Evolutionary conservation across 2,329 filamentous ascomycete species (phyloP).

Genomic region (Aspergillus sp.): DNA sequence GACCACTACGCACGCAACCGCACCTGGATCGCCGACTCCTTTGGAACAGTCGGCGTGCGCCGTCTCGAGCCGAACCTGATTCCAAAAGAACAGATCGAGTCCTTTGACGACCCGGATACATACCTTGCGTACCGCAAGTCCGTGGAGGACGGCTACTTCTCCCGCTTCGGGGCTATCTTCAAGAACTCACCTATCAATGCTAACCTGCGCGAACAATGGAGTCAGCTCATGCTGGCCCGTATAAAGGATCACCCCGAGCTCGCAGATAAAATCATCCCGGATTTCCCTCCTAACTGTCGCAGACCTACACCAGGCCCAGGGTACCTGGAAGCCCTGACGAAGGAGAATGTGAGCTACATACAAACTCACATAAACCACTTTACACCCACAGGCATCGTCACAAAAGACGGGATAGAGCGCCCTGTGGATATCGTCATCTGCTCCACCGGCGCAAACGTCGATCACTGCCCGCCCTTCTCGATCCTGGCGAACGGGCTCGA

Average conservation of each 20-base stretch:
- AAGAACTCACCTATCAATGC: slow-evolving; percentile 53
- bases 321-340: slow-evolving; percentile 64
- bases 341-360: slow-evolving; percentile 64
- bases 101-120: slow-evolving; percentile 59
- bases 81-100: slow-evolving; percentile 53
- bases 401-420: slow-evolving; percentile 55
- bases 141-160: slow-evolving; percentile 63
- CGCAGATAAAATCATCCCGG: slow-evolving; percentile 57
- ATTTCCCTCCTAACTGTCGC: slow-evolving; percentile 65
- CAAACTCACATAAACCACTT: slow-evolving; percentile 58
- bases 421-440: slow-evolving; percentile 67
- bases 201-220: slow-evolving; percentile 50
- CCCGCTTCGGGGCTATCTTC: slow-evolving; percentile 56
- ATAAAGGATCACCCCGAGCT: slow-evolving; percentile 58
- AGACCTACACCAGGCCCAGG: slow-evolving; percentile 66
- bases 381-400: slow-evolving; percentile 61
- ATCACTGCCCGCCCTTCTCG: slow-evolving; percentile 60
- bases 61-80: slow-evolving; percentile 58
- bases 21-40: slow-evolving; percentile 68
- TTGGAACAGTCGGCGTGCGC: slow-evolving; percentile 55
- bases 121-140: slow-evolving; percentile 62
- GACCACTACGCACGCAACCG: slow-evolving; percentile 66
- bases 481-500: slow-evolving; percentile 58
- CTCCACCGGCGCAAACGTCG: slow-evolving; percentile 65
- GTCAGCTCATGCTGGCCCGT: slow-evolving; percentile 54